These are phyloP conservation scores for Aspergillus jensenii DNA, from an alignment of 2,329 filamentous ascomycete genomes.

Conservation along the genomic window DNA sequence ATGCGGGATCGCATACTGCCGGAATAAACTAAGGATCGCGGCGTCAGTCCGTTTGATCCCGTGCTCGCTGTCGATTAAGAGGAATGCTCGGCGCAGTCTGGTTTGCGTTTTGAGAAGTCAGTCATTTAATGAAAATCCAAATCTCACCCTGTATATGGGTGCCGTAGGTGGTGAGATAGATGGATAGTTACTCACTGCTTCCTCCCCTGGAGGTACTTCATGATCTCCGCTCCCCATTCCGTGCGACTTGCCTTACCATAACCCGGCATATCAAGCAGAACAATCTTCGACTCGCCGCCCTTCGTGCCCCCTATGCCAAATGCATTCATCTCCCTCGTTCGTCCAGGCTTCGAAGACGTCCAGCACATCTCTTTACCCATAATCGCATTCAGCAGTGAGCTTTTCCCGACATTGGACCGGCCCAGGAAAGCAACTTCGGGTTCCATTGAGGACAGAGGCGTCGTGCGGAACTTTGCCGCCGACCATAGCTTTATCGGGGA, in stretches of 20 bases:
- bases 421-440: conserved; percentile 68
- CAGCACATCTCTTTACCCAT: conserved; percentile 53
- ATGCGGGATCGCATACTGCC: conserved; percentile 58
- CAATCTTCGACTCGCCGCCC: conserved; percentile 47
- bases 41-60: conserved; percentile 63
- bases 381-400: conserved; percentile 64
- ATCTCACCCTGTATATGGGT: too few species aligned
- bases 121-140: not conserved
- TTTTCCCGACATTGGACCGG: conserved; percentile 70
- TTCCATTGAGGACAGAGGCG: conserved; percentile 52
- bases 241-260: conserved; percentile 63
- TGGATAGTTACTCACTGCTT: conserved; percentile 51
- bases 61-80: conserved; percentile 64
- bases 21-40: conserved; percentile 57
- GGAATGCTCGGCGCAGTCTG: conserved; percentile 60
- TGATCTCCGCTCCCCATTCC: conserved; percentile 66
- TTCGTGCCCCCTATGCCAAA: conserved; percentile 59
- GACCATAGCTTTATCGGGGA: conserved; percentile 60
- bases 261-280: conserved; percentile 70
- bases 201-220: conserved; percentile 65
- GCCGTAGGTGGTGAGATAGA: too few species aligned
- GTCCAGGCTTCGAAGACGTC: conserved; percentile 60
- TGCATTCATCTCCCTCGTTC: conserved; percentile 66
- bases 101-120: not conserved
- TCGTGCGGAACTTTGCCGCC: conserved; percentile 59